phyloP scores from a whole-genome alignment of 768 basidiomycete species.

The Tylopilus vinaceipallidus region DNA sequence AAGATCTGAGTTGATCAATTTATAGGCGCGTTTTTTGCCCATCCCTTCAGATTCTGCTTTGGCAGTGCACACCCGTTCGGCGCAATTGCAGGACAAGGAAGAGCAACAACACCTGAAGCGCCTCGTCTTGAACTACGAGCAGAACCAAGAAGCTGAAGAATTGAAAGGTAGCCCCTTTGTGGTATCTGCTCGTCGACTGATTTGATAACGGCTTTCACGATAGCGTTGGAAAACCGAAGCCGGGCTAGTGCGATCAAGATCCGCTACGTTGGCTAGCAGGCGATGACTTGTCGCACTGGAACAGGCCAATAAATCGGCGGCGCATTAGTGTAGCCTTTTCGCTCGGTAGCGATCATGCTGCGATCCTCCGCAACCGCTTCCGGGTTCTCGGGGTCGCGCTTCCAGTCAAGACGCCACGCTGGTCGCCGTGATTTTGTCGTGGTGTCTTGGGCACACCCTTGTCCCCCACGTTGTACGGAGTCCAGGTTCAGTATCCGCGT shows the following conservation, averaged over 20 bases:
- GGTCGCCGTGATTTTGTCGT: conserved; percentile 12
- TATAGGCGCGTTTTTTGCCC: conserved; percentile 79
- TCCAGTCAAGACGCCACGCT: conserved; percentile 18
- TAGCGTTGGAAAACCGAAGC: conserved; percentile 69
- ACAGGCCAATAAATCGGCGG: conserved; percentile 17
- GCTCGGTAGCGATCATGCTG: conserved; percentile 22
- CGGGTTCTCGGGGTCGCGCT: conserved; percentile 17
- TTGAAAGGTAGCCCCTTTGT: conserved; percentile 53
- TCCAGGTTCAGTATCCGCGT: conserved; percentile 17
- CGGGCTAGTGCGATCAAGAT: conserved; percentile 72
- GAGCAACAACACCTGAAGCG: conserved; percentile 97
- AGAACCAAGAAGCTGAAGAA: conserved; percentile 84
- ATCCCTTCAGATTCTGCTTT: conserved; percentile 86
- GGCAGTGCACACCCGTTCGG: conserved; percentile 86
- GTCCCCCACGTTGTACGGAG: conserved; percentile 7
- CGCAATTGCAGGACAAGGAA: conserved; percentile 91
- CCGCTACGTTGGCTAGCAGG: conserved; percentile 63
- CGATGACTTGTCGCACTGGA: conserved; percentile 11
- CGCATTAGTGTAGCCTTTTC: conserved; percentile 21
- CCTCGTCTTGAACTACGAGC: conserved; percentile 90
- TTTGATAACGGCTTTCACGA: not conserved
- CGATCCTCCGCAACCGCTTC: conserved; percentile 20
- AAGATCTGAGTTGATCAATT: conserved; percentile 8
- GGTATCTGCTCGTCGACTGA: not conserved
- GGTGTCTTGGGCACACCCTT: conserved; percentile 15